A percentile compares a stretch with the other conserved stretches of the same genome.
These are phyloP conservation scores for Claviceps humidiphila DNA, from an alignment of 2,329 filamentous ascomycete genomes.

Conservation along the genomic window DNA sequence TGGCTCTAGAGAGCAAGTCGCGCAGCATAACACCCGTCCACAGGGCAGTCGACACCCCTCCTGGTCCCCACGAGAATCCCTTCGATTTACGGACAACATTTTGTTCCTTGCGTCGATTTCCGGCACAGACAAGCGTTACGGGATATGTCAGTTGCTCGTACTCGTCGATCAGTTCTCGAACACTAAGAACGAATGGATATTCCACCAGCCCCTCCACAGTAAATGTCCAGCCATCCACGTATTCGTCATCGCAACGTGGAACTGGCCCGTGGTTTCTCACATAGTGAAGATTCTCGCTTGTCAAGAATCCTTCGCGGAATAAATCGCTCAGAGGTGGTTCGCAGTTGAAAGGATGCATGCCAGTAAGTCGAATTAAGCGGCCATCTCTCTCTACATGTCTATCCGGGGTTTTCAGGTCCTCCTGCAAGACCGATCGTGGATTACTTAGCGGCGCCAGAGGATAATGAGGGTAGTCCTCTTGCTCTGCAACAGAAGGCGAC, in stretches of 20 bases:
- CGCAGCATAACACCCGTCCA: conserved; percentile 73
- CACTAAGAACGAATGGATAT: conserved; percentile 56
- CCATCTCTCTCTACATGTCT: conserved; percentile 67
- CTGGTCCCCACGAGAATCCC: conserved; percentile 87
- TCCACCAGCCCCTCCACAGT: conserved; percentile 74
- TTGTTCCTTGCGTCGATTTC: conserved; percentile 85
- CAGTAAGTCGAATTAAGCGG: conserved; percentile 73
- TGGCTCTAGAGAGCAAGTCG: conserved; percentile 56
- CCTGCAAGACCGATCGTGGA: conserved; percentile 50
- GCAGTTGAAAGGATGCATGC: conserved; percentile 81
- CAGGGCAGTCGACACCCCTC: conserved; percentile 72
- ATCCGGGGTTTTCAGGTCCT: conserved; percentile 76
- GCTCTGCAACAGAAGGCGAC: not conserved
- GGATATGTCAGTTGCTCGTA: conserved; percentile 78
- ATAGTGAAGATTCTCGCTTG: conserved; percentile 78
- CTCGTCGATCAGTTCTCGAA: conserved; percentile 57
- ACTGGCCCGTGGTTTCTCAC: conserved; percentile 84
- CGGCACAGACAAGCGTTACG: conserved; percentile 80
- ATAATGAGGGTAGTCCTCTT: conserved; percentile 22
- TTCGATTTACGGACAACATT: conserved; percentile 84
- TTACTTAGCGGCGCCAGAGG: conserved; percentile 55
- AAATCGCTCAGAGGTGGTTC: conserved; percentile 70
- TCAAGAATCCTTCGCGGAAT: conserved; percentile 72
- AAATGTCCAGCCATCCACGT: conserved; percentile 69
- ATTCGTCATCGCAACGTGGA: conserved; percentile 57